phyloP scores from a whole-genome alignment of 257 asterid species.

The Solanum verrucosum region DNA sequence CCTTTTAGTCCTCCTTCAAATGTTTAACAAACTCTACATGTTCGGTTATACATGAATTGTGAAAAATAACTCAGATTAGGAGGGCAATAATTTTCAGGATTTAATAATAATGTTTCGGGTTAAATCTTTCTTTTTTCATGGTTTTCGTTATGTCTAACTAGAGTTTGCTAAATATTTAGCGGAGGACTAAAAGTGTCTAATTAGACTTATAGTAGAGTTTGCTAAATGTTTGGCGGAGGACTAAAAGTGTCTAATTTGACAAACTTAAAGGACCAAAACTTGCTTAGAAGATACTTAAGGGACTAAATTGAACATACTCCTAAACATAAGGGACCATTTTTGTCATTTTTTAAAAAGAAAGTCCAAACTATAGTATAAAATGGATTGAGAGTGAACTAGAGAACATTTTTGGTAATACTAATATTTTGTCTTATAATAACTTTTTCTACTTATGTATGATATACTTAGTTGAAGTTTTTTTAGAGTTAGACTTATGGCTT shows the following conservation, averaged over 20 bases:
- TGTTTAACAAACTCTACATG: not conserved
- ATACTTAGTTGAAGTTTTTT: not conserved
- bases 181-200: not conserved
- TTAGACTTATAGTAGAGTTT: not conserved
- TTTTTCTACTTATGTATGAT: not conserved
- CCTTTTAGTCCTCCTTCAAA: not conserved
- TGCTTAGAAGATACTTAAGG: not conserved
- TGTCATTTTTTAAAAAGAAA: not conserved
- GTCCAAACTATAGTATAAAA: not conserved
- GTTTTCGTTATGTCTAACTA: not conserved
- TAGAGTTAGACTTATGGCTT: not conserved
- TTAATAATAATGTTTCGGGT: not conserved
- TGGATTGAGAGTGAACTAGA: not conserved
- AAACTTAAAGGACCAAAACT: not conserved
- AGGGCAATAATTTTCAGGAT: too few species aligned
- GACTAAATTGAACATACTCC: not conserved
- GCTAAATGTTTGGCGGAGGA: not conserved
- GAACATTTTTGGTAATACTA: not conserved
- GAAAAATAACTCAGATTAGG: too few species aligned
- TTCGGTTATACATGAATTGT: too few species aligned
- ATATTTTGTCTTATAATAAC: not conserved
- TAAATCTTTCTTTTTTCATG: not conserved
- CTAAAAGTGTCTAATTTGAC: not conserved
- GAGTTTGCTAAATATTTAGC: not conserved
- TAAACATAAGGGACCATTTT: not conserved